Percentiles rank a stretch among this genome's conserved stretches.
Evolutionary conservation across 2,329 filamentous ascomycete genomes (phyloP).

Genomic region (Aspergillus novoparasiticus): DNA sequence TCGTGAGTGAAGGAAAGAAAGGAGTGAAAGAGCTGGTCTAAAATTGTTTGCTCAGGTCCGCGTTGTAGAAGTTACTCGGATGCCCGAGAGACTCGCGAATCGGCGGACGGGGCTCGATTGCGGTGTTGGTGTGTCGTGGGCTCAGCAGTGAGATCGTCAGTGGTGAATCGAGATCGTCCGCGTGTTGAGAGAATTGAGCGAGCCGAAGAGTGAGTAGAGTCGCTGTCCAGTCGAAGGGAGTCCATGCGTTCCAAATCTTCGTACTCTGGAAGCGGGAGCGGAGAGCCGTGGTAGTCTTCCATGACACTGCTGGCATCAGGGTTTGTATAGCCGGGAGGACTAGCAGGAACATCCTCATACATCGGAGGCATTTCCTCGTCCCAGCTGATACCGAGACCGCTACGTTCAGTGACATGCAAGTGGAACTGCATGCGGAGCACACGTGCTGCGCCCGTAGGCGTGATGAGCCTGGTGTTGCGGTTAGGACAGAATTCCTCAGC

Average conservation of each 20-base stretch:
- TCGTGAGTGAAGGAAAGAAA: neutral
- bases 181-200: conserved; percentile 13
- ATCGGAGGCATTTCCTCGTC: conserved; percentile 93
- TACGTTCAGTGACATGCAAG: conserved; percentile 77
- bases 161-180: conserved; percentile 33
- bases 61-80: conserved; percentile 8
- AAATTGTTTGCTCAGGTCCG: neutral
- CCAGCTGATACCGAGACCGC: conserved; percentile 90
- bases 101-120: conserved; percentile 19
- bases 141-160: conserved; percentile 32
- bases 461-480: conserved; percentile 72
- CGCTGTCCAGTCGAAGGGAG: conserved; percentile 35
- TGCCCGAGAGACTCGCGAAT: conserved; percentile 12
- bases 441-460: conserved; percentile 85
- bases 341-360: conserved; percentile 89
- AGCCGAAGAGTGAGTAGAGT: conserved; percentile 33
- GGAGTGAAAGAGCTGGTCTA: neutral
- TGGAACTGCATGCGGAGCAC: conserved; percentile 92
- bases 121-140: conserved; percentile 13
- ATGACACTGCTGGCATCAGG: conserved; percentile 45
- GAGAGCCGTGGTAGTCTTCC: conserved; percentile 50
- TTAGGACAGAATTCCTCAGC: conserved; percentile 79
- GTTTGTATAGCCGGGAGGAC: conserved; percentile 70
- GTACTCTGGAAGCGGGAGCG: conserved; percentile 44
- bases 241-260: conserved; percentile 51